phyloP scores from a whole-genome alignment of 176 grass and related monocot genomes.

The Triticum aestivum region IWGSC_CS_RefSeq_v2.1 NC_057803.1:544175526-544176025 shows the following conservation, averaged over 20 bases:
- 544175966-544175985: too few relatives aligned
- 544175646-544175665: too few relatives aligned
- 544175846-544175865: not conserved
- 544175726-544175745: not conserved
- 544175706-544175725: too few relatives aligned
- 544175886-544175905: not conserved
- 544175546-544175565: too few relatives aligned
- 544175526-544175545: too few relatives aligned
- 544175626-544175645: too few relatives aligned
- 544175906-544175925: not conserved
- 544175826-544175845: not conserved
- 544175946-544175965: not conserved
- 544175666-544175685: too few relatives aligned
- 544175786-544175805: not conserved
- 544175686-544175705: too few relatives aligned
- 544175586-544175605: not conserved
- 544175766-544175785: not conserved
- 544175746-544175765: not conserved
- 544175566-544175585: not conserved
- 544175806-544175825: not conserved
- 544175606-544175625: not conserved
- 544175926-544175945: not conserved
- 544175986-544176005: too few relatives aligned
- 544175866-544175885: not conserved
- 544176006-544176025: not conserved